These are phyloP conservation scores for Apiospora koreana DNA, from an alignment of 2,329 filamentous ascomycete genomes.

Conservation along the genomic window DNA sequence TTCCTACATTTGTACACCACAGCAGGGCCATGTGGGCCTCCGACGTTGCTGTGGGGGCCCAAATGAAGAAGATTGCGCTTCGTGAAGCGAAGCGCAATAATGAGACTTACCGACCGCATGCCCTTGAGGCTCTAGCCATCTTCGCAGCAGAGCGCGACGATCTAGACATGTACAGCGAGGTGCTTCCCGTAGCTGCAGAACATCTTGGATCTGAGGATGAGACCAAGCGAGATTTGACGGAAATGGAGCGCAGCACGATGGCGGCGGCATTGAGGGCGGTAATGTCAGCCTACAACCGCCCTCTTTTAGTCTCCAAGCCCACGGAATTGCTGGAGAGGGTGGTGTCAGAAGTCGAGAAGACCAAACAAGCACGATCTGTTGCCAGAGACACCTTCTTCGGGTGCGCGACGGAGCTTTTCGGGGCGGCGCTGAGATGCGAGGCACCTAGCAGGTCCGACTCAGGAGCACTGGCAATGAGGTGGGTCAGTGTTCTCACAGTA, in stretches of 20 bases:
- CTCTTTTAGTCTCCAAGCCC: constrained; percentile 38
- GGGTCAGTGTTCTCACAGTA: constrained; percentile 49
- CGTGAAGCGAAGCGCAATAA: constrained; percentile 94
- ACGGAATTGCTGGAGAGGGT: constrained; percentile 41
- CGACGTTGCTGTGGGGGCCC: constrained; percentile 54
- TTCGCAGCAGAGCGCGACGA: constrained; percentile 70
- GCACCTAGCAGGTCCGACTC: constrained; percentile 17
- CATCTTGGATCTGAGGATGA: constrained; percentile 58
- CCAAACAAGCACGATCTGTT: constrained; percentile 39
- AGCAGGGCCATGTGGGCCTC: constrained; percentile 58
- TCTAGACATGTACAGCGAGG: constrained; percentile 68
- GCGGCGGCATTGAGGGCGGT: constrained; percentile 53
- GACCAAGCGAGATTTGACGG: constrained; percentile 40
- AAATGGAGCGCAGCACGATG: constrained; percentile 44
- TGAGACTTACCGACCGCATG: constrained; percentile 75
- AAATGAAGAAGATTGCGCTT: constrained; percentile 78
- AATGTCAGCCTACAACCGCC: constrained; percentile 49
- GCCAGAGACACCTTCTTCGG: constrained; percentile 56
- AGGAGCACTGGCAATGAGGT: constrained; percentile 32
- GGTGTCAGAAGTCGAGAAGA: constrained; percentile 36
- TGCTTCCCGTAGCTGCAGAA: constrained; percentile 63
- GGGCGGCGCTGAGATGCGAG: constrained; percentile 35
- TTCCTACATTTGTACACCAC: constrained; percentile 74
- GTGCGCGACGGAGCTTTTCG: constrained; percentile 48
- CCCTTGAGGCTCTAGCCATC: constrained; percentile 70